Conservation (phyloP, 495 filamentous ascomycete species). For the Wilcoxina mikolae region DNA sequence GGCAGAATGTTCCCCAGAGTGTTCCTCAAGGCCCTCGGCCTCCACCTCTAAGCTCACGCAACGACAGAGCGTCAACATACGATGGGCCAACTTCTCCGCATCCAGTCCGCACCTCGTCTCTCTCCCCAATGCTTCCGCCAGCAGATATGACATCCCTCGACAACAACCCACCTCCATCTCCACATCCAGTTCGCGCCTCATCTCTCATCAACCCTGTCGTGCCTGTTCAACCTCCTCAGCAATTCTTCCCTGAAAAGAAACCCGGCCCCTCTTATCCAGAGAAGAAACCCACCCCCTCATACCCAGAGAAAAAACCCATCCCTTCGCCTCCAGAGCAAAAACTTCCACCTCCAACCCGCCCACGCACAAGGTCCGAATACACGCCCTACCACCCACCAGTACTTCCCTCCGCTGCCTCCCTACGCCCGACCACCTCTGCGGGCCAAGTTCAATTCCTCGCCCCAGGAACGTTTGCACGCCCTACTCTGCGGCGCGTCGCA, state of each 20-base stretch:
- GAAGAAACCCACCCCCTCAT: not conserved
- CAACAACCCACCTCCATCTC: not conserved
- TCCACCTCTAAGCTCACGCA: no score
- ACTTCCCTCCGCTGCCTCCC: not conserved
- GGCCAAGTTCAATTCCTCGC: not conserved
- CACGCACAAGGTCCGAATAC: not conserved
- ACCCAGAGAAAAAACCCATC: not conserved
- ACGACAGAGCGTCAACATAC: no score
- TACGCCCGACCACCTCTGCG: not conserved
- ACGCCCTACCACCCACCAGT: not conserved
- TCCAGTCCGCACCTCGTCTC: not conserved
- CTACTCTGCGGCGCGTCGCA: not conserved
- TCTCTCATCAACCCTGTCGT: not conserved
- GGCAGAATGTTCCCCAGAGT: no score
- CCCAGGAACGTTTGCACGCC: not conserved
- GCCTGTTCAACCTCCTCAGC: not conserved
- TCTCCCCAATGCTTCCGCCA: not conserved
- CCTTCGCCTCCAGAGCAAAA: not conserved
- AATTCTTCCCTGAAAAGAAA: not conserved
- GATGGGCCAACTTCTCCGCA: no score
- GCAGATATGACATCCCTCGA: no score
- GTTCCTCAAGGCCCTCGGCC: no score
- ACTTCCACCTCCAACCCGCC: not conserved
- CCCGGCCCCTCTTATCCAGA: not conserved
- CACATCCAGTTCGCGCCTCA: not conserved